These are phyloP conservation scores for Gigaspora rosea DNA, from an alignment of 192 early-diverging fungal species.

Conservation along the genomic window DNA sequence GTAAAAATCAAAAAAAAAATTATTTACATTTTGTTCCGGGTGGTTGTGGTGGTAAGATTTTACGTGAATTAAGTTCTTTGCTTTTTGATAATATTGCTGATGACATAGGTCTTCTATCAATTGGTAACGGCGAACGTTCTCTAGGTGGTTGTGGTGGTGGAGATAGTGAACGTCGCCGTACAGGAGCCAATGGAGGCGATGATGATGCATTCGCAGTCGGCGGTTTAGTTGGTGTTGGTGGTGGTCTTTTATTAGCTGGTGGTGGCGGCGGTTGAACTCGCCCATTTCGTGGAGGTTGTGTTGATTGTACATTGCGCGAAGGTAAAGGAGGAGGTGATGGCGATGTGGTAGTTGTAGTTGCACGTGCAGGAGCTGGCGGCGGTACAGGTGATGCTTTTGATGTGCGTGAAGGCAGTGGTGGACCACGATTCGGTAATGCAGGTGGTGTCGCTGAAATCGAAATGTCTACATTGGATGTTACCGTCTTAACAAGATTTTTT, in stretches of 20 bases:
- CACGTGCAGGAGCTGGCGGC: conserved; percentile 13
- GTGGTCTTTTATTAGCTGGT: conserved; percentile 24
- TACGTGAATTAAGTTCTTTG: conserved; percentile 16
- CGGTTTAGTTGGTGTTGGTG: conserved; percentile 28
- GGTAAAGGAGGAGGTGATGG: background rate
- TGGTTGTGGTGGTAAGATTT: background rate
- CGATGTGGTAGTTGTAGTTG: background rate
- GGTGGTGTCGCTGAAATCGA: background rate
- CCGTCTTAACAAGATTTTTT: background rate
- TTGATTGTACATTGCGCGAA: conserved; percentile 18
- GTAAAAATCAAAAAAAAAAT: background rate
- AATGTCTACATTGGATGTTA: background rate
- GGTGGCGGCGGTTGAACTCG: conserved; percentile 18
- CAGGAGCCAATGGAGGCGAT: conserved; percentile 28
- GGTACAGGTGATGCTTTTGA: conserved; percentile 33
- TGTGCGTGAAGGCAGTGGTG: conserved; percentile 34
- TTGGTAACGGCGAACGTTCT: background rate
- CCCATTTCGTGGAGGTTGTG: conserved; percentile 22
- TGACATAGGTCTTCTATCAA: conserved; percentile 18
- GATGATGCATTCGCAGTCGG: conserved; percentile 2
- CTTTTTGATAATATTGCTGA: conserved; percentile 32
- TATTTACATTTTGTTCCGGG: background rate
- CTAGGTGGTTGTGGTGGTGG: conserved; percentile 34
- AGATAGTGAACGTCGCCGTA: conserved; percentile 29
- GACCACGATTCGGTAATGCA: conserved; percentile 21